Conservation (phyloP, 2,329 filamentous ascomycete species). For the Penicillium thymicola region DNA sequence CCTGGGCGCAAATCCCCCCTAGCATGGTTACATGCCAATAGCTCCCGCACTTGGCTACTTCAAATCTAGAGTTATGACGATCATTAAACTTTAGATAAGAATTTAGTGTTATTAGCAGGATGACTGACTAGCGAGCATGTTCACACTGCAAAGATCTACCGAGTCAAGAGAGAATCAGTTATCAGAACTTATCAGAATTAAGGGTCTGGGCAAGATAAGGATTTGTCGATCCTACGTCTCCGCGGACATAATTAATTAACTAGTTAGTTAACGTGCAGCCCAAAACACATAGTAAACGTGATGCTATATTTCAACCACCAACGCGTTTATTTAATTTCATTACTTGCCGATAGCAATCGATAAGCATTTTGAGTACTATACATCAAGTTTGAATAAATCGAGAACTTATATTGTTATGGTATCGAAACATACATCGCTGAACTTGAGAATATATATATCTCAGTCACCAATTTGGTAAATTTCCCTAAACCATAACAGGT, state of each 20-base stretch:
- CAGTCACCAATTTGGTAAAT: too few relatives aligned
- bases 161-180: slow-evolving; percentile 8
- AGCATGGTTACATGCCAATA: not conserved
- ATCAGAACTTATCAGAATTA: slow-evolving; percentile 15
- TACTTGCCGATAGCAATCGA: too few relatives aligned
- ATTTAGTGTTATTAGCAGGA: not conserved
- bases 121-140: not conserved
- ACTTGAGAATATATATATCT: too few relatives aligned
- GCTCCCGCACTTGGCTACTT: not conserved
- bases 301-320: too few relatives aligned
- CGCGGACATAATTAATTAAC: not conserved
- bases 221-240: not conserved
- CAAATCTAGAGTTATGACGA: not conserved
- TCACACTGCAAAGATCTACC: not conserved
- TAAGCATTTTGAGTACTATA: too few relatives aligned
- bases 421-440: too few relatives aligned
- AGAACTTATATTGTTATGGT: too few relatives aligned
- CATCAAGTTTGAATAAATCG: too few relatives aligned
- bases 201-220: slow-evolving; percentile 4
- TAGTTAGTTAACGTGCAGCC: too few relatives aligned
- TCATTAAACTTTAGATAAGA: slow-evolving; percentile 1
- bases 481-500: too few relatives aligned
- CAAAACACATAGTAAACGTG: too few relatives aligned
- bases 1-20: not conserved
- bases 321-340: too few relatives aligned